A percentile compares a stretch with the other conserved stretches of the same genome.
These are phyloP conservation scores for Nitzschia sp. DNA, from an alignment of 108 stramenopile species.

Conservation along the genomic window DNA sequence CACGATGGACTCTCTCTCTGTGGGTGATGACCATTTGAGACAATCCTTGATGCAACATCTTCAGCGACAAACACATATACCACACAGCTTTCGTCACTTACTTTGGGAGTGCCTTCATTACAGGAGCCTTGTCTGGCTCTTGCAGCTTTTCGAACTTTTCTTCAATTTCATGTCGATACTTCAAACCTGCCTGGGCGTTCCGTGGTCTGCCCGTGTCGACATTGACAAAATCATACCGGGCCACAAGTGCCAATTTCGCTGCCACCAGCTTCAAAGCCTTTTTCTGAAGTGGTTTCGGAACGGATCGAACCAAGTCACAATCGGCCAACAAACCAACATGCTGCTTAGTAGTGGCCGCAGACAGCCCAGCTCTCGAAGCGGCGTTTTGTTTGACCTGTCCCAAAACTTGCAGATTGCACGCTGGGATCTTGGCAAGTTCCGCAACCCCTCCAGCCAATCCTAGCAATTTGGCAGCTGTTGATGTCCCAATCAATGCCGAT, in stretches of 20 bases:
- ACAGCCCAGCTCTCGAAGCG: constrained; percentile 42
- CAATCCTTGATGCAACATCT: neutral
- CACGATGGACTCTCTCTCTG: neutral
- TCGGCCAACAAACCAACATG: constrained; percentile 84
- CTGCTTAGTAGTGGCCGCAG: constrained; percentile 34
- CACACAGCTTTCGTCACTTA: constrained; percentile 43
- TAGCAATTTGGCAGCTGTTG: constrained; percentile 82
- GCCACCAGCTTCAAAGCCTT: constrained; percentile 89
- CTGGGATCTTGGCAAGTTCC: constrained; percentile 82
- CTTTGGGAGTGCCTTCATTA: constrained; percentile 93
- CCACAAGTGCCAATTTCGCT: constrained; percentile 77
- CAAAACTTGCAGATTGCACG: constrained; percentile 74
- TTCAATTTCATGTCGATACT: constrained; percentile 62
- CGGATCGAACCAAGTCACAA: constrained; percentile 72
- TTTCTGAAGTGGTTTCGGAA: constrained; percentile 69
- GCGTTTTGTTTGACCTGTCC: constrained; percentile 62
- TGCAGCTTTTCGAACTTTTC: constrained; percentile 89
- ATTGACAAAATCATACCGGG: constrained; percentile 79
- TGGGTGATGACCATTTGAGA: constrained; percentile 22
- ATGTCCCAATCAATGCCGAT: constrained; percentile 81
- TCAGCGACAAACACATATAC: no score
- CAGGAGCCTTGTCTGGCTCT: constrained; percentile 89
- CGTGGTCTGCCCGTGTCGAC: constrained; percentile 58
- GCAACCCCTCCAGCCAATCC: constrained; percentile 90
- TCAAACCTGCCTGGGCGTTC: constrained; percentile 45